Base-by-base conservation (phyloP, 2,329 filamentous ascomycete species). In the Claviceps sp. region DNA sequence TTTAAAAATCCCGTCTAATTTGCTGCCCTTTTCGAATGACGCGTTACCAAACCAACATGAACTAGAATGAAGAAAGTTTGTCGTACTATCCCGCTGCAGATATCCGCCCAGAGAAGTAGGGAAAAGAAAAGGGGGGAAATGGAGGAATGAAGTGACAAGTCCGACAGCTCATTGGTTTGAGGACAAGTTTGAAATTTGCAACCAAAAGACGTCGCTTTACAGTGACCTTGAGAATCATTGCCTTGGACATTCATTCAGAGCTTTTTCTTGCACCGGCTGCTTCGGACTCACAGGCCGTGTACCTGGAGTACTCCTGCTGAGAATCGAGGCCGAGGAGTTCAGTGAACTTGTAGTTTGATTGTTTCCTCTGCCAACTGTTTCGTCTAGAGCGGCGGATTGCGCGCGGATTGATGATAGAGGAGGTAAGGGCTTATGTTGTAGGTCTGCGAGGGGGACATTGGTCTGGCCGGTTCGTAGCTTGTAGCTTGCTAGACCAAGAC, bases 401-500 rank as follows among this genome's bases (percentile, higher is more conserved):
- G 60, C 57, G 54, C 58, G 56, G 48, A 65, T 57, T 41, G 56
- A 54, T 26, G 55, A 56, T 16, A 55, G 53, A 52, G 55, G 54
- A 20, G 56, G 57, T 14, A 69, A 57, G 5, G 65, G 67, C 47
- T 61, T 63, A 30, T 52, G 62, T 59, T 81, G 70, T 20, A 89
- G 71, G 46, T 78, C 68, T 52, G 81, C 72, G 55, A 87, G 74
- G 1, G 84, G 82, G 30, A 86, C 73, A 53, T 77, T 70, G 51
- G 81, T 76, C 66, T 90, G 86, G 54, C 85, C 81, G 2, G 85
- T 89, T 53, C 76, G 77, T 57, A 90, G 73, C 67, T 89, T 89
- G 72, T 89, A 89, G 61, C 77, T 78, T 14, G 84, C 86, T 20
- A 89, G 76, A 30, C 78, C 74, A 16, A 90, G 77, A n/a, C 85